Evolutionary conservation across 2,329 filamentous ascomycete species (phyloP), one percentile per base, ranked within the genome.

Genomic region (Diaporthe vaccinii): DNA sequence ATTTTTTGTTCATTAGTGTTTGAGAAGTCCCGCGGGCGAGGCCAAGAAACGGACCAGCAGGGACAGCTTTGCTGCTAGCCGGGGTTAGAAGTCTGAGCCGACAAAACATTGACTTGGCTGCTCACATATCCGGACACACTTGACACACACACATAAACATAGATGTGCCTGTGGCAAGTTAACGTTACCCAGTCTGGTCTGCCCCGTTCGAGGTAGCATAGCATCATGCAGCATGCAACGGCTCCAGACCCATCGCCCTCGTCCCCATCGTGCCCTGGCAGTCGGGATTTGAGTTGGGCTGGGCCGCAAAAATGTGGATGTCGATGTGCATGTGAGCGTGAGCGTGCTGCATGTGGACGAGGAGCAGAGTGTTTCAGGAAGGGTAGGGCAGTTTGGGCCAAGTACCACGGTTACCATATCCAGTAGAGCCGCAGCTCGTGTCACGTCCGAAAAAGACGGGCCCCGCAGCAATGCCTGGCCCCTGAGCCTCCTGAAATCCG

Each of bases 1-100:
- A 78, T 78, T 77, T 71, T 74, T 74, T 72, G 65, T 73, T 78
- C 76, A 78, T 78, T 25, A 71, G 36, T 78, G 77, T 78, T 77
- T 78, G 72, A 76, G 74, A 57, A 59, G 62, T 65, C 39, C 69
- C 59, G 59, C 39, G 59, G 20, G 59, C 34, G 49, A 44, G 58
- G 58, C 46, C 65, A 68, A 68, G 65, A 51, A 53, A 55, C 46
- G 34, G 65, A 69, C 65, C 65, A 69, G 34, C 65, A 69, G 65
- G 65, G 49, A 22, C 49, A 69, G 65, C 65, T 55, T 28, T 20
- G 65, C 36, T 55, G 65, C 34, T 14, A 7, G 22, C 34, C 34
- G 20, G 46, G 14, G 15, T 44, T n/a, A 25, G 36, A 22, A 49
- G 62, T 51, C 31, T 39, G 62, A 39, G 28, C 62, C 62, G 46